A percentile compares a stretch with the other conserved stretches of the same genome.
These are phyloP conservation scores for Ophiostoma himal-ulmi DNA, from an alignment of 2,329 filamentous ascomycete genomes.

Conservation along the genomic window DNA sequence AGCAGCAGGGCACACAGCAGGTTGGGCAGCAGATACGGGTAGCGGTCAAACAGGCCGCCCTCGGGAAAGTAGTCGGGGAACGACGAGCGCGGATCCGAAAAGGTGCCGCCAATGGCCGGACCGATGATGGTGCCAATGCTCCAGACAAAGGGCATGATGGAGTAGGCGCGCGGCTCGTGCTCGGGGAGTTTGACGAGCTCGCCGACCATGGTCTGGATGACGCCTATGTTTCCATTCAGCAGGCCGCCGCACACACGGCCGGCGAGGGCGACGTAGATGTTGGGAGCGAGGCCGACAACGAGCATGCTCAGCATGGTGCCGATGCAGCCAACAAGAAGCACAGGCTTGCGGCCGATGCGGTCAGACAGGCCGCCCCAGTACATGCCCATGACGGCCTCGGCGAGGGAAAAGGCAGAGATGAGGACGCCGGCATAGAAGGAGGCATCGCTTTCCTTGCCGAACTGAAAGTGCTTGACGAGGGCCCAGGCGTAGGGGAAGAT, in stretches of 20 bases:
- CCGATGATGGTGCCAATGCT: conserved; percentile 83
- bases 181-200: conserved; percentile 78
- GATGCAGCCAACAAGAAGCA: conserved; percentile 71
- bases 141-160: conserved; percentile 94
- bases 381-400: conserved; percentile 78
- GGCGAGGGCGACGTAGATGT: conserved; percentile 74
- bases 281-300: conserved; percentile 74
- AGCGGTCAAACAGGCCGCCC: conserved; percentile 64
- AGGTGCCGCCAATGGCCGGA: conserved; percentile 78
- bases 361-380: conserved; percentile 84
- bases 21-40: conserved; percentile 87
- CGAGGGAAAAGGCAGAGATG: conserved; percentile 78
- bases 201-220: conserved; percentile 88
- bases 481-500: conserved; percentile 91
- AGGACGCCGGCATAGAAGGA: conserved; percentile 84
- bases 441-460: conserved; percentile 67
- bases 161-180: conserved; percentile 81
- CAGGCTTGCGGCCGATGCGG: conserved; percentile 74
- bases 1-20: conserved; percentile 73
- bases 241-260: conserved; percentile 74
- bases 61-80: conserved; percentile 66
- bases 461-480: conserved; percentile 68
- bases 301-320: conserved; percentile 80
- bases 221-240: conserved; percentile 85
- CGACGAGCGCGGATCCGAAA: conserved; percentile 69